These are phyloP conservation scores for Phlyctochytrium arcticum DNA, from an alignment of 192 early-diverging fungal species.

Conservation along the genomic window DNA sequence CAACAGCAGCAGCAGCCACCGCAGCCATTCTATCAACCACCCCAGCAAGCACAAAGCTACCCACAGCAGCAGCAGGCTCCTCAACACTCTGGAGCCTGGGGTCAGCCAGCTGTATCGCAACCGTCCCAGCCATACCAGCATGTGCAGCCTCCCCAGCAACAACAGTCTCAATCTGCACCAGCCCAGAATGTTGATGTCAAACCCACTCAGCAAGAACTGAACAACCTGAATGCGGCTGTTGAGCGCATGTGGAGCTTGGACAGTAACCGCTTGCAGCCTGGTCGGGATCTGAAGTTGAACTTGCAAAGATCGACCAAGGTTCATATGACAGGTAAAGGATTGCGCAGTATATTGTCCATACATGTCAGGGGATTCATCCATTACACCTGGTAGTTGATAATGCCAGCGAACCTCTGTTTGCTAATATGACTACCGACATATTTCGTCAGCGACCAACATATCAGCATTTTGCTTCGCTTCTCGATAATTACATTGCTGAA, in stretches of 20 bases:
- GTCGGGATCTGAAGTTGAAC: slow-evolving; percentile 27
- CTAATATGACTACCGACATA: background rate
- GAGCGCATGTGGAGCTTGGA: slow-evolving; percentile 30
- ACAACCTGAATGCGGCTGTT: slow-evolving; percentile 10
- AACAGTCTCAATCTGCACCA: background rate
- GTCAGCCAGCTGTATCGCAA: background rate
- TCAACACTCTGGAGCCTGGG: background rate
- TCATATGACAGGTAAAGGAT: slow-evolving; percentile 5
- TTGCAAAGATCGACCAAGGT: slow-evolving; percentile 26
- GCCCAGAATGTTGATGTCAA: background rate
- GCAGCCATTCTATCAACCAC: background rate
- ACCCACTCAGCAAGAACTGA: slow-evolving; percentile 25
- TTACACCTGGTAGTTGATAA: slow-evolving; percentile 8
- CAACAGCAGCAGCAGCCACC: slow-evolving; percentile 8
- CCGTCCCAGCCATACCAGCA: background rate
- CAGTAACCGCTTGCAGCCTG: slow-evolving; percentile 26
- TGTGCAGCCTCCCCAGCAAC: slow-evolving; percentile 4
- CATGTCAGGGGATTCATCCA: background rate
- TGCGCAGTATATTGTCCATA: background rate
- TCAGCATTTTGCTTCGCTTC: slow-evolving; percentile 15
- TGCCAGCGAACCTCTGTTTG: slow-evolving; percentile 29
- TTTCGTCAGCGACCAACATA: slow-evolving; percentile 23
- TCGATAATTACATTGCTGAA: slow-evolving; percentile 27
- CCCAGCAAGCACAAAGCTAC: background rate
- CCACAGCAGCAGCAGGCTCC: background rate